Percentiles rank a stretch among this genome's conserved stretches.
phyloP scores from a whole-genome alignment of 2,329 filamentous ascomycete species.

The Penicillium aurantiogriseum region DNA sequence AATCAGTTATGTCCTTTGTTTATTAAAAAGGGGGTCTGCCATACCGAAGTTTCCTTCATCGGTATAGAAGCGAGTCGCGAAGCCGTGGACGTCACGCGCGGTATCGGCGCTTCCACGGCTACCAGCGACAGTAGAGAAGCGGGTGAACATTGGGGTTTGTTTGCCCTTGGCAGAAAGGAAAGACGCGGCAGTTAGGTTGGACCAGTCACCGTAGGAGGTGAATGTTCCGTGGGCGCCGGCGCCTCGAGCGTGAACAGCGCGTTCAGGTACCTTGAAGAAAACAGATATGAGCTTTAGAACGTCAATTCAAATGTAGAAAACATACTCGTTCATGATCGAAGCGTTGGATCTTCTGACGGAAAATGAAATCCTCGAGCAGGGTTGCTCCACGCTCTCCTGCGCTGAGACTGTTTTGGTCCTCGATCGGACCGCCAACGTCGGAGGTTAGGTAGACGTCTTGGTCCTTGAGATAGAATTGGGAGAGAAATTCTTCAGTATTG shows the following conservation, averaged over 20 bases:
- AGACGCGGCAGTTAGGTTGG: slow-evolving; percentile 66
- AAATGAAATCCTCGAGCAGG: slow-evolving; percentile 69
- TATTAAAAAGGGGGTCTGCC: not conserved
- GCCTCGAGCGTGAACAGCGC: slow-evolving; percentile 68
- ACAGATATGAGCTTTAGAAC: slow-evolving; percentile 2
- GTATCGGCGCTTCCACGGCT: slow-evolving; percentile 68
- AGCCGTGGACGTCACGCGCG: slow-evolving; percentile 70
- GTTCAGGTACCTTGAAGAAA: slow-evolving; percentile 54
- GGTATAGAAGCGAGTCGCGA: slow-evolving; percentile 68
- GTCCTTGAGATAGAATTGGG: slow-evolving; percentile 53
- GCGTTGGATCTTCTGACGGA: slow-evolving; percentile 68
- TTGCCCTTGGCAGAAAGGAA: slow-evolving; percentile 61
- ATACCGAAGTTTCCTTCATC: slow-evolving; percentile 66
- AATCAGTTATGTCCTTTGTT: slow-evolving; percentile 7
- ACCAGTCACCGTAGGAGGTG: slow-evolving; percentile 63
- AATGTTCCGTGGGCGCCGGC: slow-evolving; percentile 69
- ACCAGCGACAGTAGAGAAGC: slow-evolving; percentile 72
- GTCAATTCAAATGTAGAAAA: not conserved
- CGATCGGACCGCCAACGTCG: slow-evolving; percentile 67
- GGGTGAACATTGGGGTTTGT: slow-evolving; percentile 64
- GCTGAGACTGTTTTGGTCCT: slow-evolving; percentile 64
- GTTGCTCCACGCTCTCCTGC: slow-evolving; percentile 67
- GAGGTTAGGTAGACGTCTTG: slow-evolving; percentile 59
- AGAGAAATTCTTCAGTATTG: slow-evolving; percentile 42
- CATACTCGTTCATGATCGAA: slow-evolving; percentile 69